These are phyloP conservation scores for Cytospora piceicola DNA, from an alignment of 2,329 filamentous ascomycete genomes.

Conservation along the genomic window DNA sequence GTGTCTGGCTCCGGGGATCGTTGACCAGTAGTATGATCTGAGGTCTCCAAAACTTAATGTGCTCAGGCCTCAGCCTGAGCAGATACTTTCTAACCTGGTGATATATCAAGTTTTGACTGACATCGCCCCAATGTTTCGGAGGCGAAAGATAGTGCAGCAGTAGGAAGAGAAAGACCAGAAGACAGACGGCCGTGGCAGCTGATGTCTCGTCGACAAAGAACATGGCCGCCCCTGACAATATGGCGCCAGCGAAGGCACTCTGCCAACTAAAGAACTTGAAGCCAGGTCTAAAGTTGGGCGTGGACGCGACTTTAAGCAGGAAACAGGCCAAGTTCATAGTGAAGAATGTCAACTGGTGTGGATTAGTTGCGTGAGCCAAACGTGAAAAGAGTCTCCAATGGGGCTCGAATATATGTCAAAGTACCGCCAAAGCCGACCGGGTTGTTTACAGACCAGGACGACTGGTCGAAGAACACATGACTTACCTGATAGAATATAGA, in stretches of 20 bases:
- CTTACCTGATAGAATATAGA: constrained; percentile 82
- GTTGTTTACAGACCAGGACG: not conserved
- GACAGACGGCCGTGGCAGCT: constrained; percentile 72
- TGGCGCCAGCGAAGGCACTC: constrained; percentile 73
- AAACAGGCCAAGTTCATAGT: constrained; percentile 89
- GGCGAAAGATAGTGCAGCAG: constrained; percentile 85
- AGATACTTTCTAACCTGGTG: constrained; percentile 85
- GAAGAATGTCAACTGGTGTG: constrained; percentile 77
- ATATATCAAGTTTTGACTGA: constrained; percentile 87
- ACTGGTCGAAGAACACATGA: constrained; percentile 5
- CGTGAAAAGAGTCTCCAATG: not conserved
- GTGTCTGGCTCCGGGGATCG: constrained; percentile 78
- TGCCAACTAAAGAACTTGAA: constrained; percentile 91
- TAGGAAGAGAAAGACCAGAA: constrained; percentile 77
- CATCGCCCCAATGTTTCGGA: constrained; percentile 88
- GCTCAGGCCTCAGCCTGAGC: constrained; percentile 79
- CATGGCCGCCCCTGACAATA: constrained; percentile 82
- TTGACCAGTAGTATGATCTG: constrained; percentile 86
- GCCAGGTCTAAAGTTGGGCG: constrained; percentile 84
- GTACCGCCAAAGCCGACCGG: not conserved
- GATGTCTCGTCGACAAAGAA: constrained; percentile 87
- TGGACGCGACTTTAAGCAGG: constrained; percentile 81
- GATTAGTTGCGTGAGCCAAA: constrained; percentile 26
- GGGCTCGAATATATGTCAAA: not conserved
- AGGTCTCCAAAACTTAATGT: constrained; percentile 92